Evolutionary conservation across 108 stramenopile genomes (phyloP).

Genomic region (Nannochloropsis salina): DNA sequence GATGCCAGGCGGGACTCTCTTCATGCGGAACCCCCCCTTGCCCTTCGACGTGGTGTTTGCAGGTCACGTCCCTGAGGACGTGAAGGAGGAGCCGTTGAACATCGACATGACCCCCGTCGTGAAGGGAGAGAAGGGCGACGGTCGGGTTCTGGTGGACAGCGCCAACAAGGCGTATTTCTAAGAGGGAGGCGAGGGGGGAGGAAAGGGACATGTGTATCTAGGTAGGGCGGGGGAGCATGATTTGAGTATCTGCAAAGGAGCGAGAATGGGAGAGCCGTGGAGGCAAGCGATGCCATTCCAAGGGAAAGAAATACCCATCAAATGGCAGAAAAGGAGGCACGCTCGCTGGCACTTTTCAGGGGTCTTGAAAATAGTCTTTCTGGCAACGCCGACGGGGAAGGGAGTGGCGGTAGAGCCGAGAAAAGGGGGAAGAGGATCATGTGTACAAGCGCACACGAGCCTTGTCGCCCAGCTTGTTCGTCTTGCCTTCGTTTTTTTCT

Average conservation of each 20-base stretch:
- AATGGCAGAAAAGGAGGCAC: no score
- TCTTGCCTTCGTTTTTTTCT: no score
- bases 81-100: conserved; percentile 24
- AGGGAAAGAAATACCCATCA: no score
- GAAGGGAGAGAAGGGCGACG: conserved; percentile 23
- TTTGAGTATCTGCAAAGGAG: neutral
- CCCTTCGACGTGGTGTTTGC: conserved; percentile 72
- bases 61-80: conserved; percentile 45
- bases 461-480: no score
- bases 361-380: no score
- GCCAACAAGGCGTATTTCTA: neutral
- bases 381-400: no score
- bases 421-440: no score
- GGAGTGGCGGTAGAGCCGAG: no score
- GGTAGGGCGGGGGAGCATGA: neutral
- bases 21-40: conserved; percentile 92
- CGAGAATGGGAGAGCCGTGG: neutral
- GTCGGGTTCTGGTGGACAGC: conserved; percentile 18
- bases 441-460: no score
- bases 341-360: no score
- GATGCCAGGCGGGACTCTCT: conserved; percentile 95
- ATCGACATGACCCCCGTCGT: conserved; percentile 25
- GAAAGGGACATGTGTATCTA: neutral
- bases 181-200: neutral
- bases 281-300: neutral